A percentile compares a stretch with the other conserved stretches of the same genome.
These are phyloP conservation scores for Sporothrix globosa DNA, from an alignment of 2,329 filamentous ascomycete species.

Conservation along the genomic window DNA sequence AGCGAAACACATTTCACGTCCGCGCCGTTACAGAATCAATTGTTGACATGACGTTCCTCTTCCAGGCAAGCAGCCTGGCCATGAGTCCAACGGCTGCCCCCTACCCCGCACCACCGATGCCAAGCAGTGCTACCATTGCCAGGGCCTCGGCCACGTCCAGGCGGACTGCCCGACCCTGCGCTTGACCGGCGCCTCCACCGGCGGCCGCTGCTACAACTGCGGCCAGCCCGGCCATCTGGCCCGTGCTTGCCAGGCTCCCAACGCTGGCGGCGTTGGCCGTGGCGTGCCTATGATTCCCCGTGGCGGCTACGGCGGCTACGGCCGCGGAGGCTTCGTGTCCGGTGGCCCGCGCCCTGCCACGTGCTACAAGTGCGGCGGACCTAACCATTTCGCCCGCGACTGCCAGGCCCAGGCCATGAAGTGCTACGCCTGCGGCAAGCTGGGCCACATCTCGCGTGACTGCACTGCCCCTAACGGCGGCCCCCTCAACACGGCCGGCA, in stretches of 20 bases:
- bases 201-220: constrained; percentile 95
- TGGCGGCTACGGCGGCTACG: constrained; percentile 61
- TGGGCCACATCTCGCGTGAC: constrained; percentile 89
- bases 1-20: constrained; percentile 32
- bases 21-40: constrained; percentile 31
- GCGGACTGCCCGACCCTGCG: constrained; percentile 97
- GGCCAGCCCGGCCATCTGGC: constrained; percentile 91
- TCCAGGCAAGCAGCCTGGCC: constrained; percentile 80
- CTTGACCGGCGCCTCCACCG: constrained; percentile 77
- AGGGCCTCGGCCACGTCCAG: constrained; percentile 96
- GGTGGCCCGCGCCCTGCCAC: constrained; percentile 70
- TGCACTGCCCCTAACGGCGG: constrained; percentile 97
- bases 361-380: constrained; percentile 77
- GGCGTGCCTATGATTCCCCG: constrained; percentile 67
- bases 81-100: constrained; percentile 97
- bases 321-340: constrained; percentile 70
- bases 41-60: not conserved
- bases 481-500: constrained; percentile 91
- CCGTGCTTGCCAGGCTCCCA: constrained; percentile 82
- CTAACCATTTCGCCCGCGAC: constrained; percentile 97
- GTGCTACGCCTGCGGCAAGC: constrained; percentile 95
- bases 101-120: constrained; percentile 95
- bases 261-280: constrained; percentile 63
- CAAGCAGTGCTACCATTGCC: constrained; percentile 99
- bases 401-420: constrained; percentile 99